These are phyloP conservation scores for Botryosphaeria dothidea DNA, from an alignment of 2,329 filamentous ascomycete species.

Conservation along the genomic window DNA sequence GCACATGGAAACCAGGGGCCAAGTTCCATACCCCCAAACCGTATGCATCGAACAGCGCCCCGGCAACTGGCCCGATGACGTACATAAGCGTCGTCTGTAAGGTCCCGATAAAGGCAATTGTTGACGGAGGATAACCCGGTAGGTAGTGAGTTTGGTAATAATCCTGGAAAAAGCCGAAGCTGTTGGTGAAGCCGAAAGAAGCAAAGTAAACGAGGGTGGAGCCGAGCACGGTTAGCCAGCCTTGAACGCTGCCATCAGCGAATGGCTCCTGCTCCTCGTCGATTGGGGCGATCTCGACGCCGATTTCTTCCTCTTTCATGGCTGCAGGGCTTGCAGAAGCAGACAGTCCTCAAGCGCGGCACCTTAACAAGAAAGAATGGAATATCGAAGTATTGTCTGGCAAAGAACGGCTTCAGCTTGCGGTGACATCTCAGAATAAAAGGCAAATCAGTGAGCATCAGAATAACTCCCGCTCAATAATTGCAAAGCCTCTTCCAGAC, in stretches of 20 bases:
- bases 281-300: not conserved
- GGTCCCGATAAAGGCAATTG: slow-evolving; percentile 8
- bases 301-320: slow-evolving; percentile 4
- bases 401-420: not conserved
- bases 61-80: not conserved
- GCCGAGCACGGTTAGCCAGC: slow-evolving; percentile 8
- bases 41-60: not conserved
- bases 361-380: not conserved
- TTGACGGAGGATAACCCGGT: not conserved
- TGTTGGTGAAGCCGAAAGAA: slow-evolving; percentile 11
- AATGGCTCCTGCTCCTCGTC: not conserved
- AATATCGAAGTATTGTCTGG: not conserved
- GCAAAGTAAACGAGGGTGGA: slow-evolving; percentile 4
- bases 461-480: not conserved
- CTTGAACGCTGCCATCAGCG: slow-evolving; percentile 2
- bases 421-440: not conserved
- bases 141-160: slow-evolving; percentile 33
- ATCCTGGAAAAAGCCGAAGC: slow-evolving; percentile 37
- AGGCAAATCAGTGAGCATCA: not conserved
- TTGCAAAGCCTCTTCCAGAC: not conserved
- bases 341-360: too few relatives aligned
- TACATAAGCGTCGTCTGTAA: slow-evolving; percentile 7
- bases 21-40: not conserved
- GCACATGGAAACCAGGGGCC: not conserved
- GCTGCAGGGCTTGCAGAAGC: not conserved